Percentiles rank a stretch among this genome's conserved stretches.
Evolutionary conservation across 2,329 filamentous ascomycete species (phyloP).

Genomic region (Aaosphaeria pasadenensis): DNA sequence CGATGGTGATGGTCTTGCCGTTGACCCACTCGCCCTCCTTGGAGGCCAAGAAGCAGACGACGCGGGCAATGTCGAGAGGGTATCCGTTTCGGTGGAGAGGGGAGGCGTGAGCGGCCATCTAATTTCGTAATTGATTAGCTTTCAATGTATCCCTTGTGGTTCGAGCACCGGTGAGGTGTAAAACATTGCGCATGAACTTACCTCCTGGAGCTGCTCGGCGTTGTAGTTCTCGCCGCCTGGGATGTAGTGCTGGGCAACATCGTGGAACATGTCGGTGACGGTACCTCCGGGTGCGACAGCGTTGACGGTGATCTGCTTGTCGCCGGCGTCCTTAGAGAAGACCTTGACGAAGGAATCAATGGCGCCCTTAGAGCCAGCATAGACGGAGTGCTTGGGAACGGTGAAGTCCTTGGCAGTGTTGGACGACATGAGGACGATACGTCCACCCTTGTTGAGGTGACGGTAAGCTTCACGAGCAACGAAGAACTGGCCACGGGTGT

Average conservation of each 20-base stretch:
- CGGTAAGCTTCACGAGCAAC: constrained; percentile 14
- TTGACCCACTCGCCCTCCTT: constrained; percentile 40
- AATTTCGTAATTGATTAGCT: not conserved
- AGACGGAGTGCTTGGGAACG: constrained; percentile 35
- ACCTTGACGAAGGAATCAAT: constrained; percentile 34
- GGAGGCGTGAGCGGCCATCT: constrained; percentile 38
- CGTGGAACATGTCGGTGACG: constrained; percentile 38
- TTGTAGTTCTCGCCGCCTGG: constrained; percentile 30
- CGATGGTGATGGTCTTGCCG: constrained; percentile 24
- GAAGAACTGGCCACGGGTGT: constrained; percentile 30
- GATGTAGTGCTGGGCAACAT: constrained; percentile 40
- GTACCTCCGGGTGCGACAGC: constrained; percentile 36
- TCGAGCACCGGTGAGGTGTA: too few relatives aligned
- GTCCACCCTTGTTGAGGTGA: constrained; percentile 7
- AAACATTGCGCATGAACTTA: not conserved
- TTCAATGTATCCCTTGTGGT: not conserved
- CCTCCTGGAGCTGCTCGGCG: constrained; percentile 8
- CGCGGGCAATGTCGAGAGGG: constrained; percentile 32
- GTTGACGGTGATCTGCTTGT: constrained; percentile 39
- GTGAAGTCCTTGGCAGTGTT: constrained; percentile 14
- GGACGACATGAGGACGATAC: constrained; percentile 10
- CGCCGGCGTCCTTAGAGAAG: constrained; percentile 28
- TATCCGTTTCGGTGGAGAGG: constrained; percentile 30
- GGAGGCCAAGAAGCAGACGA: constrained; percentile 32
- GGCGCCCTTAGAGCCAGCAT: constrained; percentile 37